Conservation (phyloP, 768 basidiomycete genomes). For the Macrolepiota dolichaula region DNA sequence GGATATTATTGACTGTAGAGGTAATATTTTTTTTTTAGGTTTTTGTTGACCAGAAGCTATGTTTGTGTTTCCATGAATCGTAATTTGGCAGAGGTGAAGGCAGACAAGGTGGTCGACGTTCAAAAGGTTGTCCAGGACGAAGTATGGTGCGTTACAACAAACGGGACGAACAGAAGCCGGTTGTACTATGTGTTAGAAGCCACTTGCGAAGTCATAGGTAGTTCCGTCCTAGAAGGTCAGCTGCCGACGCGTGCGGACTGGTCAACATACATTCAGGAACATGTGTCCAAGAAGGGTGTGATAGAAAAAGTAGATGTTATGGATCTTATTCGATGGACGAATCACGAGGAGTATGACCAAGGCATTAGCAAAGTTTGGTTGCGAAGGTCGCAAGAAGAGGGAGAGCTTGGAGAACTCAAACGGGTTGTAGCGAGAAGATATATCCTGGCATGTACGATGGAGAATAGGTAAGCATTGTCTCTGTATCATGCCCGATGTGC, state of each 20-base stretch:
- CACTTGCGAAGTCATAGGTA: slow-evolving; percentile 73
- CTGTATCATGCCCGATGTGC: neutral
- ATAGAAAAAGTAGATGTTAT: slow-evolving; percentile 23
- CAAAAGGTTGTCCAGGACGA: slow-evolving; percentile 53
- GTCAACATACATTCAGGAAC: slow-evolving; percentile 49
- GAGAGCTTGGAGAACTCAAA: slow-evolving; percentile 38
- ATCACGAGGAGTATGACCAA: slow-evolving; percentile 64
- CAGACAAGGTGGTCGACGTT: slow-evolving; percentile 37
- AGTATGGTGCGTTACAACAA: slow-evolving; percentile 51
- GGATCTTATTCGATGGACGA: slow-evolving; percentile 56
- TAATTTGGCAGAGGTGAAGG: slow-evolving; percentile 20
- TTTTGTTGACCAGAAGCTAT: slow-evolving; percentile 60
- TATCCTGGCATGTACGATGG: slow-evolving; percentile 66
- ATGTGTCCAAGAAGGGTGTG: neutral
- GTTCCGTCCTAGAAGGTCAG: slow-evolving; percentile 10
- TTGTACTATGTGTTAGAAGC: slow-evolving; percentile 58
- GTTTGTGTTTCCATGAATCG: slow-evolving; percentile 56
- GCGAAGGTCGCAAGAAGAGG: slow-evolving; percentile 38
- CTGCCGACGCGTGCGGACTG: slow-evolving; percentile 52
- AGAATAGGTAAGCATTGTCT: slow-evolving; percentile 51
- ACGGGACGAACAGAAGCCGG: neutral
- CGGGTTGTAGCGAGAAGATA: slow-evolving; percentile 56
- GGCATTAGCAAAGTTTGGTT: slow-evolving; percentile 73
- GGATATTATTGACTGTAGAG: neutral
- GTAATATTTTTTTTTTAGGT: slow-evolving; percentile 35